A percentile compares a stretch with the other conserved stretches of the same genome.
phyloP scores from a whole-genome alignment of 345 rosid genomes.

The Pseudoturritis turrita region DNA sequence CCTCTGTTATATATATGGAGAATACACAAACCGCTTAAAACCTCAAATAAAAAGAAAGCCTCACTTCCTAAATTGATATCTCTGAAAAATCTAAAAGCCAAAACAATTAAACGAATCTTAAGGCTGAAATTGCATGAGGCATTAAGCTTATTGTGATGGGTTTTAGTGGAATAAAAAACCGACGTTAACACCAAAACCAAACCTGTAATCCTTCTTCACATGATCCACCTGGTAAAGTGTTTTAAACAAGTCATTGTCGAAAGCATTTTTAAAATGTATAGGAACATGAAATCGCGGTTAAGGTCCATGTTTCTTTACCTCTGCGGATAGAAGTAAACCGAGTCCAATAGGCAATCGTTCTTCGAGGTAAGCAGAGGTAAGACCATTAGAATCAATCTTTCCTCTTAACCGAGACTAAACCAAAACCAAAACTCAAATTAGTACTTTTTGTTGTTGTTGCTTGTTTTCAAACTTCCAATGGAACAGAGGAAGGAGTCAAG shows the following conservation, averaged over 20 bases:
- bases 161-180: slow-evolving; percentile 22
- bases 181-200: slow-evolving; percentile 75
- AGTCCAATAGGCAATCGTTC: slow-evolving; percentile 75
- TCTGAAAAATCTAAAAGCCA: background rate
- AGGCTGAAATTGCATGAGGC: background rate
- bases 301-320: slow-evolving; percentile 45
- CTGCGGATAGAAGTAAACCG: slow-evolving; percentile 68
- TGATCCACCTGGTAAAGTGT: slow-evolving; percentile 68
- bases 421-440: background rate
- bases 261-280: background rate
- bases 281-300: background rate
- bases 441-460: background rate
- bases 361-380: slow-evolving; percentile 60
- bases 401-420: slow-evolving; percentile 71
- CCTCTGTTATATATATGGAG: too few relatives aligned
- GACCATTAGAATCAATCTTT: slow-evolving; percentile 84
- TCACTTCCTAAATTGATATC: too few relatives aligned
- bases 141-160: too few relatives aligned
- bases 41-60: too few relatives aligned
- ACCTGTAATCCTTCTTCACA: slow-evolving; percentile 82
- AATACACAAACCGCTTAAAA: too few relatives aligned
- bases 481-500: background rate
- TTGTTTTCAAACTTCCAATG: background rate
- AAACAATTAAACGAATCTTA: background rate
- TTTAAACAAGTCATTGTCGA: background rate